These are phyloP conservation scores for Coemansia sp. DNA, from an alignment of 192 early-diverging fungal genomes.

Conservation along the genomic window DNA sequence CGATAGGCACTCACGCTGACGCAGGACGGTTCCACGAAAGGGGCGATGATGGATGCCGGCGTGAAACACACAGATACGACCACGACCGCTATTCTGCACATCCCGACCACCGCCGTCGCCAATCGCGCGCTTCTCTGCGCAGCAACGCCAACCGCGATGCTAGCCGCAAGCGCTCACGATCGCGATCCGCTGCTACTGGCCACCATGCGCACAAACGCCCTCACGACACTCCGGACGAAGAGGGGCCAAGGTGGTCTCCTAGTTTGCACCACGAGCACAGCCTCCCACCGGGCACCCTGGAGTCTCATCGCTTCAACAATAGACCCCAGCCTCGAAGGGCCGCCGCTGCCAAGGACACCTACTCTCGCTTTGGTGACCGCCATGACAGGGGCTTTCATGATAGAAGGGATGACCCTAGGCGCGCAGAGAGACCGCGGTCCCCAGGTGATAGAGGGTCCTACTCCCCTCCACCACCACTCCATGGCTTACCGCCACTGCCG, in stretches of 20 bases:
- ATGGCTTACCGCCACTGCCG: not conserved
- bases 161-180: slow-evolving; percentile 13
- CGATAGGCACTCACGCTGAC: not conserved
- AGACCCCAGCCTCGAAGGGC: not conserved
- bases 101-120: not conserved
- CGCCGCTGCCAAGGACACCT: not conserved
- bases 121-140: not conserved
- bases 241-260: not conserved
- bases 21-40: not conserved
- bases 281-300: not conserved
- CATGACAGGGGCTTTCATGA: slow-evolving; percentile 2
- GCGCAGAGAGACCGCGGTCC: not conserved
- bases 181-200: slow-evolving; percentile 6
- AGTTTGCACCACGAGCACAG: not conserved
- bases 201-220: slow-evolving; percentile 8
- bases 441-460: slow-evolving; percentile 5
- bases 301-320: not conserved
- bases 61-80: not conserved
- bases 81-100: not conserved
- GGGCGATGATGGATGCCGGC: not conserved
- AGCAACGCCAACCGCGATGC: not conserved
- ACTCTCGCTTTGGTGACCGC: slow-evolving; percentile 4
- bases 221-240: not conserved
- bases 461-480: not conserved
- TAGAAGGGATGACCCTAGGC: not conserved